Base-by-base conservation (phyloP, 805 yeast genomes). In the Candida coquimbonensis region DNA sequence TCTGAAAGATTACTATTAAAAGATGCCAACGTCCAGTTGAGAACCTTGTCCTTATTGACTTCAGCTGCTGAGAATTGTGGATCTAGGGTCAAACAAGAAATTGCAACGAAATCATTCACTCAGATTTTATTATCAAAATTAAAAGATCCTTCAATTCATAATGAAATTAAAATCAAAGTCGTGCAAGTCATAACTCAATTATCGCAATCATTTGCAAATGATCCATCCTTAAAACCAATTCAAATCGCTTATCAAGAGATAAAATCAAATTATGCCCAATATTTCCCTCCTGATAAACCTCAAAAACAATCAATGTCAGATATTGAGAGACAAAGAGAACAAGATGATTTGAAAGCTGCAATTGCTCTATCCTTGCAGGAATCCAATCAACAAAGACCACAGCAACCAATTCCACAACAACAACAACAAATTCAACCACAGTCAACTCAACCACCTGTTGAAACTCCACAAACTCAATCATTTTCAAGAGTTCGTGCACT, bases 51-150 rank as follows among this genome's bases (percentile, higher is more conserved):
- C 0, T 53, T 78, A 40, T 58, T 81, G 19, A 73, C 75, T 27
- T 77, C 88, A 7, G 56, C 85, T 27, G 87, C 88, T 3, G 88
- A 83, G 59, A 85, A 84, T 61, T 83, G 91, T 62, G 90, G 90
- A 4, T 77, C 87, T 12, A 72, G 79, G 59, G 73, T 80, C 67
- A 78, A 77, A 53, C 80, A 70, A 48, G 80, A 77, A 52, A 74
- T 85, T 34, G 80, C 86, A 17, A 72, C 84, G 19, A 72, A 73
- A 50, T 53, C 67, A 3, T 81, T 82, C 56, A 75, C 81, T 16
- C 61, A 63, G 31, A 53, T 68, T 9, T 63, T 85, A 38, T 56
- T 70, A 29, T 67, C 70, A 44, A 65, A 88, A 49, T 68, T 78
- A 9, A 67, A 72, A 16, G 85, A 80, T 53, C 59, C 68, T 9